phyloP scores from a whole-genome alignment of 2,329 filamentous ascomycete species.

The Alternaria viburni region DNA sequence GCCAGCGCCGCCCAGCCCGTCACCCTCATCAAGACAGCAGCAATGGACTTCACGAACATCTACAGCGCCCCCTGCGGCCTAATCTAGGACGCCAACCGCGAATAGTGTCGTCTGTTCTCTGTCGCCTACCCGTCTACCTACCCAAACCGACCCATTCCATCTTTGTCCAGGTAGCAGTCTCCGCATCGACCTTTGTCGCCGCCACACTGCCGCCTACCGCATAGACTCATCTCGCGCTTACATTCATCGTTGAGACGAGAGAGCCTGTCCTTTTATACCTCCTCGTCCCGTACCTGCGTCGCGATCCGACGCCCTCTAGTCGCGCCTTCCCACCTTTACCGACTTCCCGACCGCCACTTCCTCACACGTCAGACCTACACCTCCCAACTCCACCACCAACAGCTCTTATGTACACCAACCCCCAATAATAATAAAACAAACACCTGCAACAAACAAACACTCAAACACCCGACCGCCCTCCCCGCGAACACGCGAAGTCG shows the following conservation, averaged over 20 bases:
- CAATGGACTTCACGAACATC: constrained; percentile 44
- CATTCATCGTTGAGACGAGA: constrained; percentile 23
- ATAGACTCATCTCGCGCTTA: constrained; percentile 27
- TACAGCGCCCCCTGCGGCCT: constrained; percentile 40
- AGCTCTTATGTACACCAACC: constrained; percentile 24
- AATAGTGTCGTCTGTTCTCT: constrained; percentile 26
- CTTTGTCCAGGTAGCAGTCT: constrained; percentile 35
- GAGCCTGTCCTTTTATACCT: constrained; percentile 21
- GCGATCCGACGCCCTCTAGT: constrained; percentile 7
- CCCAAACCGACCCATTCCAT: constrained; percentile 19
- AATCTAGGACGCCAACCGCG: constrained; percentile 32
- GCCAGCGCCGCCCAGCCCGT: constrained; percentile 33
- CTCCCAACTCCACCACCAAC: constrained; percentile 18
- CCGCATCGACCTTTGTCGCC: constrained; percentile 32
- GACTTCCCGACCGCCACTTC: constrained; percentile 37
- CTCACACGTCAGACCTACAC: constrained; percentile 34
- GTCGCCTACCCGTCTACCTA: constrained; percentile 19
- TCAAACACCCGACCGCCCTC: constrained; percentile 10
- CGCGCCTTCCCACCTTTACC: constrained; percentile 24
- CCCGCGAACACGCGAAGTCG: constrained; percentile 32
- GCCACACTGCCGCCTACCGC: constrained; percentile 38
- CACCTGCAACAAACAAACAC: constrained; percentile 18
- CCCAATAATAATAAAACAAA: constrained; percentile 38
- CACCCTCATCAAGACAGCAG: constrained; percentile 38
- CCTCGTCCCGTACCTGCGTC: constrained; percentile 18